phyloP scores from a whole-genome alignment of 371 early-diverging fungal species.

The Mucor circinelloides region DNA sequence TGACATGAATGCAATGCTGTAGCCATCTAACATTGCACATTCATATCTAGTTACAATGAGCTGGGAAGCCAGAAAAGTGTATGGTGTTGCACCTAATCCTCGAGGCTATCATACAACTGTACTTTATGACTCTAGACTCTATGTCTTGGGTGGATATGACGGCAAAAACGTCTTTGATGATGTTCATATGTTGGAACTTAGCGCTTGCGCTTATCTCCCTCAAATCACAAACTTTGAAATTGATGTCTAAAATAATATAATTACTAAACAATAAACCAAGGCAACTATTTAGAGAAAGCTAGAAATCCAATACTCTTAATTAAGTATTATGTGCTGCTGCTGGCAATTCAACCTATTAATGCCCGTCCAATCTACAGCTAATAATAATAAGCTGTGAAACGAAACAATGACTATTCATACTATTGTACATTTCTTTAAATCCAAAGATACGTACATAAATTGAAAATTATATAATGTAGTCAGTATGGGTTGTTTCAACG shows the following conservation, averaged over 20 bases:
- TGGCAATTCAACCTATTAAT: no score
- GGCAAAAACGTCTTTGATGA: conserved; percentile 82
- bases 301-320: no score
- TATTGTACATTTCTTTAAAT: no score
- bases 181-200: conserved; percentile 77
- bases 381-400: no score
- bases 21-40: conserved; percentile 60
- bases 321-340: no score
- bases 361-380: no score
- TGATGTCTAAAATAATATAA: conserved; percentile 24
- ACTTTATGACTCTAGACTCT: conserved; percentile 71
- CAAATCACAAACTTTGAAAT: conserved; percentile 66
- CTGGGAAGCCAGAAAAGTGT: conserved; percentile 77
- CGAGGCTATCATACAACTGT: conserved; percentile 91
- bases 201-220: conserved; percentile 73
- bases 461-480: no score
- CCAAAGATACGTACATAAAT: no score
- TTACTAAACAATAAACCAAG: neutral
- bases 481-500: no score
- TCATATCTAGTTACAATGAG: conserved; percentile 65
- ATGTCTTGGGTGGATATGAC: conserved; percentile 88
- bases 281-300: neutral
- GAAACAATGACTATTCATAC: no score
- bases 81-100: conserved; percentile 69
- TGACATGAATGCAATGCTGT: conserved; percentile 30